These are phyloP conservation scores for Marasmius tenuissimus DNA, from an alignment of 1,284 basidiomycete species.

Conservation along the genomic window DNA sequence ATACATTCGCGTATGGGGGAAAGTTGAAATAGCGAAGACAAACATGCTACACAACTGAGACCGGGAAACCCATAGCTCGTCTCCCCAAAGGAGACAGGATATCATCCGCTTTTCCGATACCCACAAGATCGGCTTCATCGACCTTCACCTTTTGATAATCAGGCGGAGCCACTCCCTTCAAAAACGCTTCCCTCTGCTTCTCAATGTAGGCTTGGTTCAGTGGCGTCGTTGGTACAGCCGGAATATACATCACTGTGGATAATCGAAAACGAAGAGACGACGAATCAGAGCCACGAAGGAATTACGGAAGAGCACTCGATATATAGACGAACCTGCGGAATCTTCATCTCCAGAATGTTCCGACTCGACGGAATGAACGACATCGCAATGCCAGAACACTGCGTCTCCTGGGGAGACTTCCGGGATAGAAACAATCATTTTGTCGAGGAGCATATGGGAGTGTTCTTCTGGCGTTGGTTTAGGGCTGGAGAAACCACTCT, in stretches of 20 bases:
- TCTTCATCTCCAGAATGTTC: slow-evolving; percentile 69
- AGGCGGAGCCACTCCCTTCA: slow-evolving; percentile 60
- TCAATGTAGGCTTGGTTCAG: slow-evolving; percentile 62
- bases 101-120: slow-evolving; percentile 49
- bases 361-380: slow-evolving; percentile 78
- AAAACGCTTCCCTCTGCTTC: slow-evolving; percentile 63
- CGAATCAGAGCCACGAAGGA: slow-evolving; percentile 6
- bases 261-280: not conserved
- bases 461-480: slow-evolving; percentile 51
- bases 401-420: slow-evolving; percentile 79
- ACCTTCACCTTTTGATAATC: slow-evolving; percentile 66
- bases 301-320: not conserved
- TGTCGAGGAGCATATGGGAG: slow-evolving; percentile 67
- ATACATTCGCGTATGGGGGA: no score
- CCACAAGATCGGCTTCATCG: slow-evolving; percentile 55
- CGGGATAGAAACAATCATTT: slow-evolving; percentile 77
- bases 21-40: no score
- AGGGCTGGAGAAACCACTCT: slow-evolving; percentile 53
- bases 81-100: slow-evolving; percentile 46
- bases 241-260: slow-evolving; percentile 74
- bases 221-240: slow-evolving; percentile 73
- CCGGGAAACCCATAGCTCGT: slow-evolving; percentile 53
- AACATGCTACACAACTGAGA: slow-evolving; percentile 5
- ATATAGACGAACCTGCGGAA: slow-evolving; percentile 55
- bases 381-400: slow-evolving; percentile 88